These are phyloP conservation scores for Trichocladium antarcticum DNA, from an alignment of 495 filamentous ascomycete species.

Conservation along the genomic window DNA sequence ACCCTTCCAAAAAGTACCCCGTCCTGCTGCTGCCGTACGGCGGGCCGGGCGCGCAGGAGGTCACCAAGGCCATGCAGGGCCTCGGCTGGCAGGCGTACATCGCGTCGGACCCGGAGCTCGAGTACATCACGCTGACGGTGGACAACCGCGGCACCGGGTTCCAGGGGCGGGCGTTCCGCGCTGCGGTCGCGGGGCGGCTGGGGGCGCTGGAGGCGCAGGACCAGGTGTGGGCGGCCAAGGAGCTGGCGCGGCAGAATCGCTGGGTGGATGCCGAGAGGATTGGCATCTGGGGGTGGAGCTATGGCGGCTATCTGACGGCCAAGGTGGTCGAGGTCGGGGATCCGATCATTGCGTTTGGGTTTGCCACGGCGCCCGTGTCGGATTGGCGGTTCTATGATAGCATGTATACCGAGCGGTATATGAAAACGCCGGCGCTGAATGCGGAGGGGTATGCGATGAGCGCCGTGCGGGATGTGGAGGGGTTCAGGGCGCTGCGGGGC, in stretches of 20 bases:
- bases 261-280: conserved; percentile 43
- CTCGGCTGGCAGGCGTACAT: conserved; percentile 44
- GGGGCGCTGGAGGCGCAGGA: conserved; percentile 46
- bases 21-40: conserved; percentile 47
- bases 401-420: conserved; percentile 55
- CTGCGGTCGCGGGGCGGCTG: conserved; percentile 36
- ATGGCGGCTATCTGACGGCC: conserved; percentile 46
- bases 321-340: conserved; percentile 45
- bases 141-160: conserved; percentile 48
- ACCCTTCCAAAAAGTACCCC: conserved; percentile 44
- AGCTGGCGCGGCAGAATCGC: conserved; percentile 29
- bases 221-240: conserved; percentile 45
- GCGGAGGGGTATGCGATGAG: conserved; percentile 36
- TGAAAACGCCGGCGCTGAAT: conserved; percentile 45
- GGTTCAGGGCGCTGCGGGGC: conserved; percentile 44
- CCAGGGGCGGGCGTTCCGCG: conserved; percentile 42
- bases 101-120: conserved; percentile 45
- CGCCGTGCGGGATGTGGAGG: conserved; percentile 33
- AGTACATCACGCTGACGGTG: conserved; percentile 45
- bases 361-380: conserved; percentile 44
- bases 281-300: conserved; percentile 50
- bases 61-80: conserved; percentile 34
- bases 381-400: conserved; percentile 55
- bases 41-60: conserved; percentile 43
- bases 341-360: conserved; percentile 40